Percentiles rank a stretch among this genome's conserved stretches.
phyloP scores from a whole-genome alignment of 805 yeast species.

The Teunomyces panamensis region DNA sequence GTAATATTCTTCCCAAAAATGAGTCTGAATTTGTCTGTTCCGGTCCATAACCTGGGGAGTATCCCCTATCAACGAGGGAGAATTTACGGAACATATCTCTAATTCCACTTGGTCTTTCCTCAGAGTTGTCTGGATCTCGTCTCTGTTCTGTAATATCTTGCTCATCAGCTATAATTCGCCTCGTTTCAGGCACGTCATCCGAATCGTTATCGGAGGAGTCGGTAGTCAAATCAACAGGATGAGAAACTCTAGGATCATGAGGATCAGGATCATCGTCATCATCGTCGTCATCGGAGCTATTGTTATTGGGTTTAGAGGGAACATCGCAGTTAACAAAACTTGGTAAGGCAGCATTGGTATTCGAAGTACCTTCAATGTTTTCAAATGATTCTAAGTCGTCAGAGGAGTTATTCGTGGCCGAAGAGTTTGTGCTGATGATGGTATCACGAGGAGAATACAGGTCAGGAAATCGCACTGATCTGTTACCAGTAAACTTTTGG shows the following conservation, averaged over 20 bases:
- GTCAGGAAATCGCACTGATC: constrained; percentile 30
- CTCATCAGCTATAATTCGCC: background rate
- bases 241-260: background rate
- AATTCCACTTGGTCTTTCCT: constrained; percentile 13
- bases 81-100: constrained; percentile 35
- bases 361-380: constrained; percentile 1
- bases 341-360: constrained; percentile 16
- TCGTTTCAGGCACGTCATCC: constrained; percentile 4
- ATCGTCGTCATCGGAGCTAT: constrained; percentile 10
- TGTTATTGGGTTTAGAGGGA: constrained; percentile 1
- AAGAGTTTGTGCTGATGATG: constrained; percentile 24
- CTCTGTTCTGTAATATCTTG: constrained; percentile 6
- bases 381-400: constrained; percentile 13
- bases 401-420: constrained; percentile 18
- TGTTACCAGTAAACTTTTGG: constrained; percentile 18
- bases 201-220: constrained; percentile 1
- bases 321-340: constrained; percentile 15
- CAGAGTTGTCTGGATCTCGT: background rate
- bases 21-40: constrained; percentile 33
- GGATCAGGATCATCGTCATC: constrained; percentile 9
- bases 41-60: constrained; percentile 17
- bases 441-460: constrained; percentile 23
- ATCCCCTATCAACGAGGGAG: constrained; percentile 32
- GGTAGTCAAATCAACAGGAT: background rate
- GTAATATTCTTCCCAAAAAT: constrained; percentile 36